Conservation (phyloP, 768 basidiomycete genomes). For the Mycena epipterygia region DNA sequence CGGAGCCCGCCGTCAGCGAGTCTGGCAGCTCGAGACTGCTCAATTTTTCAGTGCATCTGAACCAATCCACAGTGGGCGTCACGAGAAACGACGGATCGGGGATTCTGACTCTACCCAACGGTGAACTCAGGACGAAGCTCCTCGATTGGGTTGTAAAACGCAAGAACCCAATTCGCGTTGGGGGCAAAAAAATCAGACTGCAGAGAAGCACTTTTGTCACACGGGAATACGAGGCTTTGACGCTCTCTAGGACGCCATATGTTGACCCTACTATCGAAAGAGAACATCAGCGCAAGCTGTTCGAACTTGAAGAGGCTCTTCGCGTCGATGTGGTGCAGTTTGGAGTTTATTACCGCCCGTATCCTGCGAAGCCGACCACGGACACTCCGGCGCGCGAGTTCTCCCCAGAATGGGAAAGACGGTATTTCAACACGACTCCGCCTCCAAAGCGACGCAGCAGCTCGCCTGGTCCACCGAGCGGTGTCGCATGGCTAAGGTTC, state of each 20-base stretch:
- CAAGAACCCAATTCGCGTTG: constrained; percentile 56
- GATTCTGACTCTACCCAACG: constrained; percentile 52
- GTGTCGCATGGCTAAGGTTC: constrained; percentile 69
- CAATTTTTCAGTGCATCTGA: constrained; percentile 75
- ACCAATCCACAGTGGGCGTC: constrained; percentile 60
- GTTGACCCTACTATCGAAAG: constrained; percentile 68
- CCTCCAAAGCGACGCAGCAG: constrained; percentile 1
- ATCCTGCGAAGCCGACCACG: constrained; percentile 42
- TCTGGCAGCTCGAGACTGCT: constrained; percentile 52
- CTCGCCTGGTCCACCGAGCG: constrained; percentile 34
- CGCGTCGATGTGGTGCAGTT: constrained; percentile 77
- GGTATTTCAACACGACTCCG: constrained; percentile 53
- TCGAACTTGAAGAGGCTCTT: constrained; percentile 60
- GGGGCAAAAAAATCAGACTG: constrained; percentile 57
- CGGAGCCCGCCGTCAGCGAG: constrained; percentile 34
- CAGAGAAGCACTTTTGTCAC: neutral
- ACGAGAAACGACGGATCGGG: constrained; percentile 67
- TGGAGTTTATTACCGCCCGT: constrained; percentile 66
- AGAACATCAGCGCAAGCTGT: constrained; percentile 59
- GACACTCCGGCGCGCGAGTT: constrained; percentile 62
- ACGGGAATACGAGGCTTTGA: constrained; percentile 37
- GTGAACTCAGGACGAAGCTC: constrained; percentile 59
- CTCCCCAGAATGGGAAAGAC: constrained; percentile 78
- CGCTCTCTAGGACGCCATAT: constrained; percentile 68
- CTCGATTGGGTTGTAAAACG: constrained; percentile 54